A percentile compares a stretch with the other conserved stretches of the same genome.
Evolutionary conservation across 805 yeast species (phyloP).

Genomic region (Wickerhamomyces rabaulensis): DNA sequence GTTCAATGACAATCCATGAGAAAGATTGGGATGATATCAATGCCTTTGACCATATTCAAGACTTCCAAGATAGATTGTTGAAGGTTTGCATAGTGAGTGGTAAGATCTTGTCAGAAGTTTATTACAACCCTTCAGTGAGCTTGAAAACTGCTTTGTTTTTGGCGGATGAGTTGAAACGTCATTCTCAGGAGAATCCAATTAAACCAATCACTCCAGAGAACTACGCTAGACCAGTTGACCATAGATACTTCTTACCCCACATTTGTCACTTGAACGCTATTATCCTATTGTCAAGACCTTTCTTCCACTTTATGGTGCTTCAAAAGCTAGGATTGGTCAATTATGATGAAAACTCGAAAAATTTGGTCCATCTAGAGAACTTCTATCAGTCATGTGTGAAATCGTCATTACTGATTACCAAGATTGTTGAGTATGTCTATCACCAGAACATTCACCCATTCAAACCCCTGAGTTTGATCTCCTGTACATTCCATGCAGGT

Average conservation of each 20-base stretch:
- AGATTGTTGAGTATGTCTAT: slow-evolving; percentile 25
- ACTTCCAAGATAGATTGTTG: slow-evolving; percentile 26
- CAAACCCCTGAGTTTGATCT: slow-evolving; percentile 30
- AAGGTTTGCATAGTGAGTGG: slow-evolving; percentile 28
- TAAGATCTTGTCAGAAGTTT: slow-evolving; percentile 28
- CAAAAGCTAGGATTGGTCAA: slow-evolving; percentile 17
- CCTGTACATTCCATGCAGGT: slow-evolving; percentile 32
- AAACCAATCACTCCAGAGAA: slow-evolving; percentile 24
- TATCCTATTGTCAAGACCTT: slow-evolving; percentile 36
- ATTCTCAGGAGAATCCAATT: slow-evolving; percentile 30
- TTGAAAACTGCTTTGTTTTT: slow-evolving; percentile 28
- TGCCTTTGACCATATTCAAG: slow-evolving; percentile 15
- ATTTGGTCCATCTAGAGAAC: slow-evolving; percentile 13
- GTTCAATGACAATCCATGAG: slow-evolving; percentile 32
- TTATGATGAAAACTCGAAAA: slow-evolving; percentile 11
- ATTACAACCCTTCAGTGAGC: slow-evolving; percentile 28
- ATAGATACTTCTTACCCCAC: slow-evolving; percentile 27
- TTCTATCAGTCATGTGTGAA: slow-evolving; percentile 34
- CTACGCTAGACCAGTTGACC: slow-evolving; percentile 19
- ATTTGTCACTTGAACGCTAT: slow-evolving; percentile 33
- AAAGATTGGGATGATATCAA: slow-evolving; percentile 35
- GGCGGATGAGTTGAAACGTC: slow-evolving; percentile 31
- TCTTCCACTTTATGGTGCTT: slow-evolving; percentile 30
- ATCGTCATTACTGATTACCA: slow-evolving; percentile 31
- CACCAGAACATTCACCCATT: slow-evolving; percentile 28